Evolutionary conservation across 1,139 yeast genomes (phyloP).

Genomic region (Pichia sp.): DNA sequence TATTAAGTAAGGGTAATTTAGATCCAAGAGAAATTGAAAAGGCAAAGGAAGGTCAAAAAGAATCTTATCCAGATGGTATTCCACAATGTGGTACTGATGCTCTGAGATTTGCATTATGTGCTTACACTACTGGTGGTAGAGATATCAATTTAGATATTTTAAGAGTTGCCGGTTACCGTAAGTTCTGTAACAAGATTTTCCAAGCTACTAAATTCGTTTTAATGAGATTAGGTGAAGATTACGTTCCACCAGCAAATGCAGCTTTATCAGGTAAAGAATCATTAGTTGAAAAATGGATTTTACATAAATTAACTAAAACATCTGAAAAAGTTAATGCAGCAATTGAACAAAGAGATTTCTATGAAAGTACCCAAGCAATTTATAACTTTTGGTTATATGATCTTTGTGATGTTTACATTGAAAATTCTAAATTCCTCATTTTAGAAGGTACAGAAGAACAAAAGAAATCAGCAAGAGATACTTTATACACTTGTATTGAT

Average conservation of each 20-base stretch:
- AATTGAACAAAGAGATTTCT: slow-evolving; percentile 81
- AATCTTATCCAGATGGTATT: slow-evolving; percentile 92
- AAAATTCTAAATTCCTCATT: slow-evolving; percentile 89
- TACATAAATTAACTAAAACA: slow-evolving; percentile 74
- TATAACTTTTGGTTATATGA: slow-evolving; percentile 94
- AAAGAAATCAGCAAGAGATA: slow-evolving; percentile 85
- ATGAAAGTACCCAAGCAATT: slow-evolving; percentile 78
- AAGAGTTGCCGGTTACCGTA: slow-evolving; percentile 98
- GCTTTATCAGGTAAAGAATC: slow-evolving; percentile 75
- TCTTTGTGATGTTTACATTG: slow-evolving; percentile 95
- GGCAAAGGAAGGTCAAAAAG: slow-evolving; percentile 84
- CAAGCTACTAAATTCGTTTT: slow-evolving; percentile 97
- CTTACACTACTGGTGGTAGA: slow-evolving; percentile 97
- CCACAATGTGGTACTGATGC: slow-evolving; percentile 99
- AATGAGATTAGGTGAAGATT: slow-evolving; percentile 87
- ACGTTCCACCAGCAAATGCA: slow-evolving; percentile 63
- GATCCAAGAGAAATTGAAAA: slow-evolving; percentile 84
- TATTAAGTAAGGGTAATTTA: slow-evolving; percentile 73
- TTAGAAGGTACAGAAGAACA: slow-evolving; percentile 85
- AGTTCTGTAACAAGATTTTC: slow-evolving; percentile 98
- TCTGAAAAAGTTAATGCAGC: slow-evolving; percentile 58
- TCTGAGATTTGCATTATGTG: slow-evolving; percentile 94
- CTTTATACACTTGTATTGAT: slow-evolving; percentile 88
- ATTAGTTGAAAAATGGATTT: slow-evolving; percentile 93
- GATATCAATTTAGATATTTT: slow-evolving; percentile 93